Percentiles rank a stretch among this genome's conserved stretches.
These are phyloP conservation scores for Endocarpon pusillum DNA, from an alignment of 495 filamentous ascomycete species.

Conservation along the genomic window DNA sequence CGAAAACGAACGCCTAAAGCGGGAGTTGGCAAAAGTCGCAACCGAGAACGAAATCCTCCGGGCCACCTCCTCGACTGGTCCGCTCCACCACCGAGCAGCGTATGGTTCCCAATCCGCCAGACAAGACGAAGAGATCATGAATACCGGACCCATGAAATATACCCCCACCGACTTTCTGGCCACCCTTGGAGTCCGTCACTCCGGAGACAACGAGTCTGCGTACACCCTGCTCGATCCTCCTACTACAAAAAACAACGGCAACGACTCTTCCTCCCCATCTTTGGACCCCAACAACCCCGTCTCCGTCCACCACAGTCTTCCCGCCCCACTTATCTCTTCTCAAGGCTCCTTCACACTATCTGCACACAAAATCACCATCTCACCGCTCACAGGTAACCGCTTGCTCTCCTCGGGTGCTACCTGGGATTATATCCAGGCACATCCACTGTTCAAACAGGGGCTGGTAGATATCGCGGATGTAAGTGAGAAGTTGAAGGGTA, in stretches of 20 bases:
- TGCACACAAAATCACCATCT: slow-evolving; percentile 58
- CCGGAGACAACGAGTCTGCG: too few relatives aligned
- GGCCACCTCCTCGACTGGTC: slow-evolving; percentile 37
- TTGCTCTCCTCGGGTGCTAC: slow-evolving; percentile 65
- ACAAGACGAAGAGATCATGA: slow-evolving; percentile 18
- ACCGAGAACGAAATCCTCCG: slow-evolving; percentile 91
- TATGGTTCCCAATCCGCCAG: slow-evolving; percentile 13
- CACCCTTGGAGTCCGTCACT: slow-evolving; percentile 18
- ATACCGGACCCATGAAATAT: slow-evolving; percentile 55
- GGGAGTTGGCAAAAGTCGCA: slow-evolving; percentile 57
- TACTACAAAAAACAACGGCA: slow-evolving; percentile 6
- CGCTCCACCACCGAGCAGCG: slow-evolving; percentile 9
- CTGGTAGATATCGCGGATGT: slow-evolving; percentile 74
- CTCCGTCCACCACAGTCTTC: too few relatives aligned
- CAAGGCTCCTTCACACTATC: too few relatives aligned
- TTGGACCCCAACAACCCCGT: slow-evolving; percentile 36
- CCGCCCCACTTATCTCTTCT: too few relatives aligned
- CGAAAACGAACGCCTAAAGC: slow-evolving; percentile 74
- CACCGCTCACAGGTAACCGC: slow-evolving; percentile 47
- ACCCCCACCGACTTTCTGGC: slow-evolving; percentile 55
- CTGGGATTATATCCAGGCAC: slow-evolving; percentile 80
- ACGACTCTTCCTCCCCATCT: slow-evolving; percentile 2
- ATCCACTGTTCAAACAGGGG: slow-evolving; percentile 63
- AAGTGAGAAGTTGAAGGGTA: slow-evolving; percentile 51
- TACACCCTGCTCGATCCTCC: slow-evolving; percentile 17